A percentile compares a stretch with the other conserved stretches of the same genome.
Evolutionary conservation across 176 grass and related monocot species (phyloP).

Genomic region (Aegilops umbellulata): DNA sequence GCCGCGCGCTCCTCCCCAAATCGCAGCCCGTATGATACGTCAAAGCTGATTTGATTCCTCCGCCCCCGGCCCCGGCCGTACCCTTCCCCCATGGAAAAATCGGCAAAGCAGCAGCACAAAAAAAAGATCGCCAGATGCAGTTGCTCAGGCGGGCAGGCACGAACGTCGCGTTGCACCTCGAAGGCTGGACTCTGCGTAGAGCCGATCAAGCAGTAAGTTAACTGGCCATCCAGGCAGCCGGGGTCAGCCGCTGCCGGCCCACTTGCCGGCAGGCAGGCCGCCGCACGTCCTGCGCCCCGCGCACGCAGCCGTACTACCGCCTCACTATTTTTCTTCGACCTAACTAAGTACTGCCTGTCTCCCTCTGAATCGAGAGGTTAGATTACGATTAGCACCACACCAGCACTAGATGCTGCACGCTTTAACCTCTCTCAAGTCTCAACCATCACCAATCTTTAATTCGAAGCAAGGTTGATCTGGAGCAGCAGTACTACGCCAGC

Average conservation of each 20-base stretch:
- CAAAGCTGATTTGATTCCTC: conserved; percentile 16
- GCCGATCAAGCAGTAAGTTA: not conserved
- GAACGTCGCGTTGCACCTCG: not conserved
- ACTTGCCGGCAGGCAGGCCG: conserved; percentile 29
- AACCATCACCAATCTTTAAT: not conserved
- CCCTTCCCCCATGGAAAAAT: not conserved
- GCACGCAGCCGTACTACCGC: not conserved
- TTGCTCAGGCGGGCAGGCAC: too few relatives aligned
- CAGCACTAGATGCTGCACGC: not conserved
- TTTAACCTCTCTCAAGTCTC: not conserved
- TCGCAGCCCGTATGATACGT: not conserved
- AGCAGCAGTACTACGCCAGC: too few relatives aligned
- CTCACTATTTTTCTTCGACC: not conserved
- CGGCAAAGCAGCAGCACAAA: not conserved
- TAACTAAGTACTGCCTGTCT: not conserved
- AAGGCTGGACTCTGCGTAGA: not conserved
- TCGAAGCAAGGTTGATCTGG: not conserved
- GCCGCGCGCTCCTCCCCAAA: not conserved
- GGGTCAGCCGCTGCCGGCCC: conserved; percentile 54
- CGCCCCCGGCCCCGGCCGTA: not conserved
- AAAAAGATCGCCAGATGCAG: not conserved
- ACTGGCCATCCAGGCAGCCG: conserved; percentile 15
- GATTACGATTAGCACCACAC: not conserved
- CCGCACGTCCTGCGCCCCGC: not conserved
- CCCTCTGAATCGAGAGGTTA: not conserved